Evolutionary conservation across 148 eudicot genomes (phyloP).

Genomic region (Vaccinium corymbosum): DNA sequence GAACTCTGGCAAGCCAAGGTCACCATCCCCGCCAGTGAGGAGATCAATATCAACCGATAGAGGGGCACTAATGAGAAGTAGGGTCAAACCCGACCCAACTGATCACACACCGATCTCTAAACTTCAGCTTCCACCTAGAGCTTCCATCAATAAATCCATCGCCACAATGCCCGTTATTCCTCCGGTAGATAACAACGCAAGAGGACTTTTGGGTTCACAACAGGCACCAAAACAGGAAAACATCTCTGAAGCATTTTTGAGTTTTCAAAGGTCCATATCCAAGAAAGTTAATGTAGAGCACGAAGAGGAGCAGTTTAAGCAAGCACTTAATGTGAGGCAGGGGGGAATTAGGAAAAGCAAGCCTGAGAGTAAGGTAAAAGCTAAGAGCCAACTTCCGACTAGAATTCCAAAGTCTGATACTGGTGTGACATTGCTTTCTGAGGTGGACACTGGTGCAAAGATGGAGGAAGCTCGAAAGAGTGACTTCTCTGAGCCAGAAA

Average conservation of each 20-base stretch:
- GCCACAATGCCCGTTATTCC: conserved; percentile 24
- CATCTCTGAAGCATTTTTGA: conserved; percentile 30
- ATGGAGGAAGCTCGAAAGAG: conserved; percentile 52
- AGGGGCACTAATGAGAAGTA: conserved; percentile 54
- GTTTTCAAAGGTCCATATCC: conserved; percentile 31
- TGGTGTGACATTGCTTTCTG: conserved; percentile 34
- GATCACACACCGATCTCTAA: conserved; percentile 46
- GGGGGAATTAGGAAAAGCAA: conserved; percentile 52
- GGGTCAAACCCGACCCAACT: conserved; percentile 53
- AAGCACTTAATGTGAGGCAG: conserved; percentile 51
- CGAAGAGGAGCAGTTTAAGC: conserved; percentile 60
- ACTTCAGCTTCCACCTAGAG: conserved; percentile 47
- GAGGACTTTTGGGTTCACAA: conserved; percentile 22
- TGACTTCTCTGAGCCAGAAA: conserved; percentile 71
- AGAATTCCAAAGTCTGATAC: conserved; percentile 42
- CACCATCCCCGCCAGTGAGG: conserved; percentile 78
- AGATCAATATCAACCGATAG: conserved; percentile 88
- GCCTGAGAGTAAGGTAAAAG: conserved; percentile 51
- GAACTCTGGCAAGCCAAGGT: conserved; percentile 44
- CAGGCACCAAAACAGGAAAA: conserved; percentile 27
- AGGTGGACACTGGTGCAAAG: conserved; percentile 27
- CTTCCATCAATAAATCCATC: conserved; percentile 46
- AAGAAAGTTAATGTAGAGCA: conserved; percentile 40
- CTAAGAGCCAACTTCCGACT: conserved; percentile 40
- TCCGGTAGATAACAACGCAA: conserved; percentile 24